Conservation (phyloP, 1,284 basidiomycete genomes). For the Stygiomarasmius scandens region DNA sequence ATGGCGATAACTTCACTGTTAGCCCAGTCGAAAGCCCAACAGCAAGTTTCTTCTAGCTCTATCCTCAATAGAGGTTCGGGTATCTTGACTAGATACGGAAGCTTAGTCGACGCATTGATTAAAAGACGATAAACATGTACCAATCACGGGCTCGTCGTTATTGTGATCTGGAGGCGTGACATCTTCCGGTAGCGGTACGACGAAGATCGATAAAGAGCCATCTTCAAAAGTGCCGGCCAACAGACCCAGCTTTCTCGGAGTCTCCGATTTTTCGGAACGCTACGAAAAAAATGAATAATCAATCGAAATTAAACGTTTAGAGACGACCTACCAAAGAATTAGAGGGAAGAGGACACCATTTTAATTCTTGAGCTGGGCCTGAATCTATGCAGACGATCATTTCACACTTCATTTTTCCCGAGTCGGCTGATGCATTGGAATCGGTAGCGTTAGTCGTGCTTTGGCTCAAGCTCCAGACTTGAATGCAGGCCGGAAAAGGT, state of each 20-base stretch:
- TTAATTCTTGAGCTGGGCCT: slow-evolving; percentile 75
- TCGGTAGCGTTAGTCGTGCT: not conserved
- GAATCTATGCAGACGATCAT: slow-evolving; percentile 77
- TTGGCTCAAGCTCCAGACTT: slow-evolving; percentile 63
- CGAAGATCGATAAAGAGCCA: slow-evolving; percentile 75
- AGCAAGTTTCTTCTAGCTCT: slow-evolving; percentile 70
- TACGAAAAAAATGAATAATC: slow-evolving; percentile 13
- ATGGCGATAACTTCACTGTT: slow-evolving; percentile 79
- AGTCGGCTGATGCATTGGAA: slow-evolving; percentile 17
- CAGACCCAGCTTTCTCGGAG: slow-evolving; percentile 75
- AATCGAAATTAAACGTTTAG: slow-evolving; percentile 13
- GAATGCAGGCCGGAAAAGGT: slow-evolving; percentile 64
- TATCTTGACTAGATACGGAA: slow-evolving; percentile 55
- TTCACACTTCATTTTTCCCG: slow-evolving; percentile 63
- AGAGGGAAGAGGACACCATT: slow-evolving; percentile 88
- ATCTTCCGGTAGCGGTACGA: slow-evolving; percentile 76
- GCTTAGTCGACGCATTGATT: not conserved
- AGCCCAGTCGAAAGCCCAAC: slow-evolving; percentile 83
- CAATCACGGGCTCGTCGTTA: slow-evolving; percentile 38
- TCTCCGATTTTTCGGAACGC: slow-evolving; percentile 20
- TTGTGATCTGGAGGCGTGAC: slow-evolving; percentile 34
- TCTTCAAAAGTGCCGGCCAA: slow-evolving; percentile 84
- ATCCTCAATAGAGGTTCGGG: slow-evolving; percentile 68
- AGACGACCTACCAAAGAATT: slow-evolving; percentile 54
- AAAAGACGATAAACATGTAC: slow-evolving; percentile 29